Conservation (phyloP, 805 yeast genomes). For the Pichia scutulata region DNA sequence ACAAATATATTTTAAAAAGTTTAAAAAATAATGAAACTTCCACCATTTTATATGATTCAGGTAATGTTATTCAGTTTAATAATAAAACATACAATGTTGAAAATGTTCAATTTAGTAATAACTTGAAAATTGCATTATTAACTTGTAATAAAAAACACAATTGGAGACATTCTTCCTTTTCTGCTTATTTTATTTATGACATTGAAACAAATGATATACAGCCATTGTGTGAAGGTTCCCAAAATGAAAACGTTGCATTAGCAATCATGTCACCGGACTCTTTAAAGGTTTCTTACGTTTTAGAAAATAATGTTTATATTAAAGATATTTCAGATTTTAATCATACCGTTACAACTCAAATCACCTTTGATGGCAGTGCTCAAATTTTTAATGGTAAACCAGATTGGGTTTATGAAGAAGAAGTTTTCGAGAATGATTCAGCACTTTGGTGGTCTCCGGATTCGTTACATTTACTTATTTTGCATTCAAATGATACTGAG, state of each 20-base stretch:
- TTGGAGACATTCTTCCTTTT: conserved; percentile 68
- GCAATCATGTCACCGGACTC: conserved; percentile 77
- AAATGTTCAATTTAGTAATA: conserved; percentile 56
- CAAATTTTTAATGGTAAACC: conserved; percentile 80
- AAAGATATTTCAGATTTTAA: conserved; percentile 28
- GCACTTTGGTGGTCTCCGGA: conserved; percentile 86
- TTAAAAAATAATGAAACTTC: conserved; percentile 38
- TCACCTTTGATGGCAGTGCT: conserved; percentile 65
- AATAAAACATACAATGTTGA: conserved; percentile 40
- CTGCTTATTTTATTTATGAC: conserved; percentile 56
- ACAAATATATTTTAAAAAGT: conserved; percentile 50
- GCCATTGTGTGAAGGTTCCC: conserved; percentile 12
- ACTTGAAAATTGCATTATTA: conserved; percentile 49
- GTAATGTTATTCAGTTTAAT: conserved; percentile 36
- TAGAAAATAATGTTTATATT: conserved; percentile 61
- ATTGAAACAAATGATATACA: conserved; percentile 26
- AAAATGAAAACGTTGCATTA: conserved; percentile 29
- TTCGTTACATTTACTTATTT: conserved; percentile 55
- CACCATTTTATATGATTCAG: conserved; percentile 38
- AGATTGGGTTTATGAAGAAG: conserved; percentile 94
- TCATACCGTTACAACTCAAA: conserved; percentile 30
- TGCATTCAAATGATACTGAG: conserved; percentile 62
- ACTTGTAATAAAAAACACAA: conserved; percentile 55
- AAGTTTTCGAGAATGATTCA: conserved; percentile 60
- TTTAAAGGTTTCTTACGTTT: conserved; percentile 53